A percentile compares a stretch with the other conserved stretches of the same genome.
Evolutionary conservation across 1,284 basidiomycete species (phyloP).

Genomic region (Pascua sp.): DNA sequence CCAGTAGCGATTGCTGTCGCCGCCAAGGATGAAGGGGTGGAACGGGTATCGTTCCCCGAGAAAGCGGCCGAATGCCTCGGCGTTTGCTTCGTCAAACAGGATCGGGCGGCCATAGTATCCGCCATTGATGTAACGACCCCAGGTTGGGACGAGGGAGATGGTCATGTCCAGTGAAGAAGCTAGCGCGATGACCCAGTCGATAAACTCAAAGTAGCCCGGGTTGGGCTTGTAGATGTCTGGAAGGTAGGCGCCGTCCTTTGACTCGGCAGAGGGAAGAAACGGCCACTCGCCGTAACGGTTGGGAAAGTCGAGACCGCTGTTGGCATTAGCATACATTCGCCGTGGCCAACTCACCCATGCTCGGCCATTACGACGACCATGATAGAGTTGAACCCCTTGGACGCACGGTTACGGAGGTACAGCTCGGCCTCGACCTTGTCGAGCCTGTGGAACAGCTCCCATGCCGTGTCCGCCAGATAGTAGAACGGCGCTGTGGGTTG

Average conservation of each 20-base stretch:
- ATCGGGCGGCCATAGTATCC: slow-evolving; percentile 17
- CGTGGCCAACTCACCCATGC: slow-evolving; percentile 7
- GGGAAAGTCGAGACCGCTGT: slow-evolving; percentile 10
- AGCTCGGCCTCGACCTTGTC: slow-evolving; percentile 16
- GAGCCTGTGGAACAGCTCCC: slow-evolving; percentile 25
- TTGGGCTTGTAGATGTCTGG: slow-evolving; percentile 14
- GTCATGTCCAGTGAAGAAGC: slow-evolving; percentile 17
- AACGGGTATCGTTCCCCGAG: slow-evolving; percentile 23
- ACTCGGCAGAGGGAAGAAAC: slow-evolving; percentile 12
- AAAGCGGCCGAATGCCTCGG: slow-evolving; percentile 14
- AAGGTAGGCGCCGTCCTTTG: background rate
- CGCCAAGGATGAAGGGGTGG: slow-evolving; percentile 22
- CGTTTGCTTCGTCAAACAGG: slow-evolving; percentile 16
- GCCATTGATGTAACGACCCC: slow-evolving; percentile 26
- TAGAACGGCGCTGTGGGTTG: slow-evolving; percentile 16
- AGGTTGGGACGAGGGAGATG: slow-evolving; percentile 18
- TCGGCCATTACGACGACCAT: slow-evolving; percentile 21
- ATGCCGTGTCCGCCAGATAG: slow-evolving; percentile 26
- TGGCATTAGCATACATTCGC: no score
- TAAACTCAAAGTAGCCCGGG: slow-evolving; percentile 13
- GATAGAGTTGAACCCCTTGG: slow-evolving; percentile 22
- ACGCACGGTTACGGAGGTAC: slow-evolving; percentile 18
- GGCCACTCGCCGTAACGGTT: slow-evolving; percentile 21
- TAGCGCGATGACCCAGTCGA: slow-evolving; percentile 14
- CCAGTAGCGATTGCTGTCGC: slow-evolving; percentile 24